Evolutionary conservation across 2,329 filamentous ascomycete genomes (phyloP).

Genomic region (Penicillium sp.): DNA sequence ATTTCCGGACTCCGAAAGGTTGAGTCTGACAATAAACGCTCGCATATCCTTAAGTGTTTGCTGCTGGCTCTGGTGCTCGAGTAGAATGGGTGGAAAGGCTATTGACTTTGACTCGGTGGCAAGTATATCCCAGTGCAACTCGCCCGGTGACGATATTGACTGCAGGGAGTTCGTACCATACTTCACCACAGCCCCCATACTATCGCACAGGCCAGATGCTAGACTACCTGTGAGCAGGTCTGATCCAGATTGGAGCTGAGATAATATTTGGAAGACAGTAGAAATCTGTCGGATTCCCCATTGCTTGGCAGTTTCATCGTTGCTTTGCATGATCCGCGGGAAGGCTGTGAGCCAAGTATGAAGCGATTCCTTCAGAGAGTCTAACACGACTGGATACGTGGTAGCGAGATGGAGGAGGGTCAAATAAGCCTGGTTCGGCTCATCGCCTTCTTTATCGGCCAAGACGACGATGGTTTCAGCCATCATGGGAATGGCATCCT

Average conservation of each 20-base stretch:
- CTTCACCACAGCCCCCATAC: conserved; percentile 62
- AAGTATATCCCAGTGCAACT: conserved; percentile 39
- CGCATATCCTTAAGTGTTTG: conserved; percentile 68
- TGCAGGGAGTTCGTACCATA: conserved; percentile 38
- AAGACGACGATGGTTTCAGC: conserved; percentile 82
- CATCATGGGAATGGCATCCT: conserved; percentile 71
- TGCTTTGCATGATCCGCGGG: conserved; percentile 80
- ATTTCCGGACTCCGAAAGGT: conserved; percentile 48
- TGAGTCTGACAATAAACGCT: conserved; percentile 63
- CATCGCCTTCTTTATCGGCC: conserved; percentile 57
- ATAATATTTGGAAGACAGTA: conserved; percentile 71
- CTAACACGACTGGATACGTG: conserved; percentile 66
- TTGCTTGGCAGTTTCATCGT: conserved; percentile 78
- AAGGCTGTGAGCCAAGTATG: conserved; percentile 84
- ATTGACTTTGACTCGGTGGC: conserved; percentile 31
- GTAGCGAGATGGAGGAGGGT: conserved; percentile 66
- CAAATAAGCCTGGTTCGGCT: conserved; percentile 41
- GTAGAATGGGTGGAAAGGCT: conserved; percentile 66
- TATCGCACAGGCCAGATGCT: conserved; percentile 72
- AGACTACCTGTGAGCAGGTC: conserved; percentile 39
- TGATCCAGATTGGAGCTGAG: conserved; percentile 60
- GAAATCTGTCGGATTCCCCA: conserved; percentile 77
- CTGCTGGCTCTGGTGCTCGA: conserved; percentile 70
- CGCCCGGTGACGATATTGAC: conserved; percentile 30
- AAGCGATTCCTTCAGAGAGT: conserved; percentile 71